These are phyloP conservation scores for Tylopilus sp. DNA, from an alignment of 768 basidiomycete species.

Conservation along the genomic window DNA sequence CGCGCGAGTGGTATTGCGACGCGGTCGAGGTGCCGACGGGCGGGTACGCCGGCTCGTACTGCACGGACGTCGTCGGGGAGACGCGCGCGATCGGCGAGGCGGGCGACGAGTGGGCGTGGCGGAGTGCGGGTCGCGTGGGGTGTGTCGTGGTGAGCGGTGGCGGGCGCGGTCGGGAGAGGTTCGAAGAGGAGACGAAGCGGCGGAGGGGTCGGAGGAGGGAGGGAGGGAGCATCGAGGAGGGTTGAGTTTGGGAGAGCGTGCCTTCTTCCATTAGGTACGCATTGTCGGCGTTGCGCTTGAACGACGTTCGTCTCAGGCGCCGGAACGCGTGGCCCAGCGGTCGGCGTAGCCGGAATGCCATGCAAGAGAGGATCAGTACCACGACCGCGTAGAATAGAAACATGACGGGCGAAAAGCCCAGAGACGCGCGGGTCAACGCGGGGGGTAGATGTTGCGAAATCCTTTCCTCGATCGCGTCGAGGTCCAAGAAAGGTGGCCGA, in stretches of 20 bases:
- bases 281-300: conserved; percentile 31
- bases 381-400: conserved; percentile 53
- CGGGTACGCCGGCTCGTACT: conserved; percentile 22
- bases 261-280: conserved; percentile 50
- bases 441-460: conserved; percentile 66
- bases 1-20: conserved; percentile 32
- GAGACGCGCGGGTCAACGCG: conserved; percentile 56
- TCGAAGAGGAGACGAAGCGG: conserved; percentile 22
- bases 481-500: conserved; percentile 56
- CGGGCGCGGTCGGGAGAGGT: conserved; percentile 19
- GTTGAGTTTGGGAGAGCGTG: conserved; percentile 3
- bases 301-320: conserved; percentile 41
- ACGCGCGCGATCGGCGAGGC: conserved; percentile 9
- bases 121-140: conserved; percentile 12
- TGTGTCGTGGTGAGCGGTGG: conserved; percentile 18
- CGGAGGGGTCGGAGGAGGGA: conserved; percentile 30
- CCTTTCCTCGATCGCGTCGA: conserved; percentile 59
- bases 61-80: conserved; percentile 1
- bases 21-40: conserved; percentile 31
- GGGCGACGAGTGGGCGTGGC: conserved; percentile 22
- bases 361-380: conserved; percentile 39
- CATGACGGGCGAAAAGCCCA: conserved; percentile 72
- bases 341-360: conserved; percentile 58
- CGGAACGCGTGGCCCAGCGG: conserved; percentile 44
- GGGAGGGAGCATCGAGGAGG: conserved; percentile 19